phyloP scores from a whole-genome alignment of 192 early-diverging fungal species.

The Backusella parvicylindrica region DNA sequence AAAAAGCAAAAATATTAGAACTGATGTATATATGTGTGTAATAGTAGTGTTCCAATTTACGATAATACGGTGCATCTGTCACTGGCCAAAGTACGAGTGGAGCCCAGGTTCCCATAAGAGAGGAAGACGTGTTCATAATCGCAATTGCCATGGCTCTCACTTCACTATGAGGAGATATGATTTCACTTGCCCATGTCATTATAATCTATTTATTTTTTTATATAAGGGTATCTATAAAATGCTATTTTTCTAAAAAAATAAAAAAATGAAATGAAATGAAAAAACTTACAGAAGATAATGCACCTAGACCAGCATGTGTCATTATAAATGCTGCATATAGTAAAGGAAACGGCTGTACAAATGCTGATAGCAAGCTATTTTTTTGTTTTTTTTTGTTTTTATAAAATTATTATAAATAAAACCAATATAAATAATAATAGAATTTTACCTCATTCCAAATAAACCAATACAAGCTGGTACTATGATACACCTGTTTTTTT shows the following conservation, averaged over 20 bases:
- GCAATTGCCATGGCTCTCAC: conserved; percentile 33
- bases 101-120: conserved; percentile 20
- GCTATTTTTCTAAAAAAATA: neutral
- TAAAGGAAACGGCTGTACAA: conserved; percentile 35
- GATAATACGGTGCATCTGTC: conserved; percentile 25
- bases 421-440: neutral
- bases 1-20: neutral
- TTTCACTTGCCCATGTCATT: conserved; percentile 39
- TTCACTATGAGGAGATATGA: conserved; percentile 25
- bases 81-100: conserved; percentile 36
- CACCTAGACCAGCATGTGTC: conserved; percentile 23
- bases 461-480: conserved; percentile 31
- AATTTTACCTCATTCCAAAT: conserved; percentile 25
- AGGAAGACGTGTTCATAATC: conserved; percentile 30
- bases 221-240: no score
- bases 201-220: conserved; percentile 28
- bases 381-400: neutral
- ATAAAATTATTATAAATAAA: neutral
- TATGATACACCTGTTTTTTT: conserved; percentile 27
- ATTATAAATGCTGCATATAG: conserved; percentile 32
- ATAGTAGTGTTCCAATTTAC: neutral
- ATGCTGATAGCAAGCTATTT: conserved; percentile 26
- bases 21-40: neutral
- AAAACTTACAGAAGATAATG: conserved; percentile 27
- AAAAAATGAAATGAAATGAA: no score